Conservation (phyloP, 2,329 filamentous ascomycete species). For the Lasiodiplodia hormozganensis region DNA sequence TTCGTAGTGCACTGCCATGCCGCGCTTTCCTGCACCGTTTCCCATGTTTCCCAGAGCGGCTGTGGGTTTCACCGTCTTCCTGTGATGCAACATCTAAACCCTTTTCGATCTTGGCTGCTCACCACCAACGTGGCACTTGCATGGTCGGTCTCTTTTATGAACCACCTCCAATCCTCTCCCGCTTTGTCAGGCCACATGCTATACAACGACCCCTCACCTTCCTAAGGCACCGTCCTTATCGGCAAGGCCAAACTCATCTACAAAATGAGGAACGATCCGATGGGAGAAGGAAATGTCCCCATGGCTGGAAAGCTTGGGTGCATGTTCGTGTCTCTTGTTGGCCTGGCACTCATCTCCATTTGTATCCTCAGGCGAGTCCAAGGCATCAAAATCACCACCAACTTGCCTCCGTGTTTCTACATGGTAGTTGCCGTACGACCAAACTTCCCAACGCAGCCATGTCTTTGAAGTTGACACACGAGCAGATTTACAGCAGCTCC, state of each 20-base stretch:
- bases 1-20: background rate
- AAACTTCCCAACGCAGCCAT: no score
- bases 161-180: background rate
- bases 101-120: background rate
- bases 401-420: background rate
- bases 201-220: no score
- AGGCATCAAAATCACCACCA: background rate
- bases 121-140: background rate
- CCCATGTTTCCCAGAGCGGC: background rate
- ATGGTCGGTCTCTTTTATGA: background rate
- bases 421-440: background rate
- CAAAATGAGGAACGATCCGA: background rate
- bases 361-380: constrained; percentile 1
- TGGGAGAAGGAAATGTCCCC: constrained; percentile 8
- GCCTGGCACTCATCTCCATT: constrained; percentile 7
- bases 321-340: constrained; percentile 9
- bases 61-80: background rate
- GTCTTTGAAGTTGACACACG: background rate
- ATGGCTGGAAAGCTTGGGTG: constrained; percentile 5
- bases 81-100: background rate
- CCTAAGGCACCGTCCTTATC: background rate
- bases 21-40: background rate
- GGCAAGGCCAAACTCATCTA: background rate
- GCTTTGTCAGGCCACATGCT: background rate
- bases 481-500: constrained; percentile 2